phyloP scores from a whole-genome alignment of 495 filamentous ascomycete species.

The Penicillium crystallinum region DNA sequence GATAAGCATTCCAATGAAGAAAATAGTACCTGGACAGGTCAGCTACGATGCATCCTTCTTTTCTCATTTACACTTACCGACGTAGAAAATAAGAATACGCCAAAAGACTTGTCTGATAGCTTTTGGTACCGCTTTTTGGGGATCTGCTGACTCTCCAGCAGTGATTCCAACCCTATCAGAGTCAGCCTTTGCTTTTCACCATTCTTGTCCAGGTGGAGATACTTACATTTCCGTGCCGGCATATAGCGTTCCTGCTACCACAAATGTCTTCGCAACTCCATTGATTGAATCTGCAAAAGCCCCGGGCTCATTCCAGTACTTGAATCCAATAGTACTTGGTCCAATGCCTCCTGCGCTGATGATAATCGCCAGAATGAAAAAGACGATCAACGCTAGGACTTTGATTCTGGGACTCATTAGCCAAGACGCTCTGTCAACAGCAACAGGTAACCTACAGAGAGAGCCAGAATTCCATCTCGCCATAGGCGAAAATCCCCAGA shows the following conservation, averaged over 20 bases:
- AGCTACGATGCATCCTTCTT: neutral
- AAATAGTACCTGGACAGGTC: conserved; percentile 35
- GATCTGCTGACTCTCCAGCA: conserved; percentile 61
- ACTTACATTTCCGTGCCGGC: conserved; percentile 61
- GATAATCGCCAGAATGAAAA: conserved; percentile 64
- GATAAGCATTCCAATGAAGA: conserved; percentile 70
- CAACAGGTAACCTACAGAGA: conserved; percentile 20
- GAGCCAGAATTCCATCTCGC: conserved; percentile 53
- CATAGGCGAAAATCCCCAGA: conserved; percentile 61
- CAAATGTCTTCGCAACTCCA: conserved; percentile 49
- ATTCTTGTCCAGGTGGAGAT: neutral
- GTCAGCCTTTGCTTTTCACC: neutral
- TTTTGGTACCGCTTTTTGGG: conserved; percentile 54
- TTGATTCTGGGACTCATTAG: conserved; percentile 31
- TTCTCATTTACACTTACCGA: conserved; percentile 39
- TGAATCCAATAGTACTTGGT: conserved; percentile 52
- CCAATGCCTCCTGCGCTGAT: conserved; percentile 60
- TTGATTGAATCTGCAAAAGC: conserved; percentile 64
- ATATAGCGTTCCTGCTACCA: conserved; percentile 68
- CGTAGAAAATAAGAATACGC: conserved; percentile 68
- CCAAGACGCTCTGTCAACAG: neutral
- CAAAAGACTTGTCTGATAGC: conserved; percentile 68
- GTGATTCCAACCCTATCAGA: conserved; percentile 60
- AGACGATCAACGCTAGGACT: conserved; percentile 54
- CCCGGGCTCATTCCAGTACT: conserved; percentile 62